phyloP scores from a whole-genome alignment of 495 filamentous ascomycete species.

The Sabuloglossum arenarium region DNA sequence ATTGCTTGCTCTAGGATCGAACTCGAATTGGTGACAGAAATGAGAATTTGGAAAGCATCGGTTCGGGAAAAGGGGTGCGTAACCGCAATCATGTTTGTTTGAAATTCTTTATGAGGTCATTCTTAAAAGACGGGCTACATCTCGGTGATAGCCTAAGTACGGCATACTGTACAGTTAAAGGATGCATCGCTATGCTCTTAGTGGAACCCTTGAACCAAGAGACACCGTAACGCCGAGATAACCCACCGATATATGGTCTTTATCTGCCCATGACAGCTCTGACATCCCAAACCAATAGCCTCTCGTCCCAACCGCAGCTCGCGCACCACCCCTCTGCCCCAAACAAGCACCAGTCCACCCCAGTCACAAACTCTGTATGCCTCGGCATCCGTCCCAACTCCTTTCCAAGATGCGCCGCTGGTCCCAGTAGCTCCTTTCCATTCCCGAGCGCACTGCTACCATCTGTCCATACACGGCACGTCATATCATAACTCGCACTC shows the following conservation, averaged over 20 bases:
- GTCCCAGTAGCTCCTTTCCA: conserved; percentile 18
- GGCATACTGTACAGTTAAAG: neutral
- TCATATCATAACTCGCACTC: conserved; percentile 94
- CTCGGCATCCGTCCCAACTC: conserved; percentile 74
- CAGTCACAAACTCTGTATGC: conserved; percentile 94
- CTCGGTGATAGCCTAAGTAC: neutral
- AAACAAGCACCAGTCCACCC: conserved; percentile 95
- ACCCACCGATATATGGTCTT: neutral
- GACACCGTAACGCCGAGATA: neutral
- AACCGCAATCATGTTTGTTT: neutral
- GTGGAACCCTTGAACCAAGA: neutral
- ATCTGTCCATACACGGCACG: conserved; percentile 79
- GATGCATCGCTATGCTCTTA: neutral
- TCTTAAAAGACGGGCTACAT: neutral
- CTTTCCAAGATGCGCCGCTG: conserved; percentile 27
- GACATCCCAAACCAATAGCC: conserved; percentile 80
- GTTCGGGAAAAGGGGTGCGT: no score
- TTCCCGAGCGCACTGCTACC: conserved; percentile 33
- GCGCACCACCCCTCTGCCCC: conserved; percentile 91
- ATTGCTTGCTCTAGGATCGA: neutral
- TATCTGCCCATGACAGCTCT: conserved; percentile 33
- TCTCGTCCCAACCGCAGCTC: conserved; percentile 82
- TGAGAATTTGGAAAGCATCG: no score
- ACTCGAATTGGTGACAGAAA: neutral
- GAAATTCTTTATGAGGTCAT: neutral